phyloP scores from a whole-genome alignment of 352 stramenopile genomes.

The Globisporangium takayamanum region DNA sequence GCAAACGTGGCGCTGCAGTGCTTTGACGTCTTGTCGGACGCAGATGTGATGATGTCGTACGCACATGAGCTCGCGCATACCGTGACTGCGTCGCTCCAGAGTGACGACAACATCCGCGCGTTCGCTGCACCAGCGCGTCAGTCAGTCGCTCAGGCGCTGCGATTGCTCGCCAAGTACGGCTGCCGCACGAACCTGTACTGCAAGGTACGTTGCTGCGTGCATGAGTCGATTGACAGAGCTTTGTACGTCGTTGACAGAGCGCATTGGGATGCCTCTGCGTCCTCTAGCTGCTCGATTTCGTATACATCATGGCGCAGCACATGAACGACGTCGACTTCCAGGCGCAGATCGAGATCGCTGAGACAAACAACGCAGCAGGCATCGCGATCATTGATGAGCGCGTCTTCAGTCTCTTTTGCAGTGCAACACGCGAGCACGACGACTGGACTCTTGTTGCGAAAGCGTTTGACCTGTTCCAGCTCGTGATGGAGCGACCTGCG shows the following conservation, averaged over 20 bases:
- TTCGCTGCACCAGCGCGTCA: not conserved
- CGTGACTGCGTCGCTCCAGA: not conserved
- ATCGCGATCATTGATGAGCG: not conserved
- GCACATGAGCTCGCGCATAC: conserved; percentile 1
- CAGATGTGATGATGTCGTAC: conserved; percentile 9
- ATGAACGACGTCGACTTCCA: not conserved
- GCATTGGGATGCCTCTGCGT: not conserved
- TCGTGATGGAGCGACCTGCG: not conserved
- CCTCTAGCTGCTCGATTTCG: conserved; percentile 3
- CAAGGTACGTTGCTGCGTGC: not conserved
- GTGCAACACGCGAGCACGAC: not conserved
- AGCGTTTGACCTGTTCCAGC: conserved; percentile 1
- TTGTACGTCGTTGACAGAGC: no score
- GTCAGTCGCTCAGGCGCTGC: not conserved
- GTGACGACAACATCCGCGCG: not conserved
- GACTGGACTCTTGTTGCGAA: conserved; percentile 1
- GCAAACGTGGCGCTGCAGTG: not conserved
- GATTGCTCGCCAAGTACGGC: not conserved
- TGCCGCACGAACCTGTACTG: not conserved
- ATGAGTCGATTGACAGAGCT: no score
- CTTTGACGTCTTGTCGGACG: conserved; percentile 4
- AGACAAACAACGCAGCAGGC: not conserved
- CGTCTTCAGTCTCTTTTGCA: not conserved
- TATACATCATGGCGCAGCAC: not conserved
- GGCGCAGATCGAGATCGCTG: not conserved